Base-by-base conservation (phyloP, 1,284 basidiomycete species). In the Rhizopogon parksii region DNA sequence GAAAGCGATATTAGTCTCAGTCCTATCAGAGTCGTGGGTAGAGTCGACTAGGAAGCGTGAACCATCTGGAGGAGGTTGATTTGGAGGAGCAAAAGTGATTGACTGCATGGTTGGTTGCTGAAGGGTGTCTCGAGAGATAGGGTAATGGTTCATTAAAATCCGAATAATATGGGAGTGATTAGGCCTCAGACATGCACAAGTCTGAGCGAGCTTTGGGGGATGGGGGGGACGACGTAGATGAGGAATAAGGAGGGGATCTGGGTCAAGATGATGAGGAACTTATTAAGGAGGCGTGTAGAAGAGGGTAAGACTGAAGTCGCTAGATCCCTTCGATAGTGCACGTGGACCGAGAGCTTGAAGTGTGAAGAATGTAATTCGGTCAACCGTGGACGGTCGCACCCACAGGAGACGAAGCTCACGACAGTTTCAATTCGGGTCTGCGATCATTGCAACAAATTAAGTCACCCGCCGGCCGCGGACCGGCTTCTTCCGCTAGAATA, bases 1-100 rank as follows among this genome's bases (percentile, higher is more conserved):
- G 60, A 76, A 71, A 46, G 68, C 60, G 49, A 65, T 55, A 39
- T 53, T 58, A 39, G 59, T 46, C 49, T 68, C 68, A 14, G 59
- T 46, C 53, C 50, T 61, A 43, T 69, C 65, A 15, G 38, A 27
- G 17, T 62, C 63, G 0, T 53, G 43, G 0, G 50, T 55, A 2
- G 50, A 39, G 47, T 68, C 60, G 15, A 51, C 24, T 35, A 57
- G 55, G 9, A 53, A 52, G 52, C 40, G 65, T 47, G 58, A 27
- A 15, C 46, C 53, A 52, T 65, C 63, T 34, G 57, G 51, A 36
- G 53, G 30, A 36, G 55, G 55, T 7, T 56, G 55, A 47, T 50
- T 56, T 51, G 62, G 59, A 27, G 61, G 46, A 21, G 57, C 47
- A 17, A 66, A 67, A 8, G 60, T 37, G 53, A 67, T 50, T 45